Evolutionary conservation across 371 early-diverging fungal genomes (phyloP), one percentile per base, ranked within the genome.

Genomic region (Fennellomyces sp.): DNA sequence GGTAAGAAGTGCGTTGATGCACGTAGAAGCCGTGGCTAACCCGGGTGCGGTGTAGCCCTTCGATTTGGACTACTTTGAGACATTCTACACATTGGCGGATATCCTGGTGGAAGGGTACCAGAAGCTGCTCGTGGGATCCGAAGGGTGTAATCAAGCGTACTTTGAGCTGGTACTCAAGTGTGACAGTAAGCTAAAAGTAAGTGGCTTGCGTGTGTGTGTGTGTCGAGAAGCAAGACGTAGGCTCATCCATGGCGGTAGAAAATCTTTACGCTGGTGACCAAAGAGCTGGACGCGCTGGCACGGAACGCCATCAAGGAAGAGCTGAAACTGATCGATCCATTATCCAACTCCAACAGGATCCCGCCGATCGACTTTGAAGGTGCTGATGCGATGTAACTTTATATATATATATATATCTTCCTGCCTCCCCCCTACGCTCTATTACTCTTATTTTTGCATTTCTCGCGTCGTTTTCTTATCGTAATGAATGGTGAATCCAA

Each of bases 161-260:
- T 78, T 76, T 65, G 83, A 83, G 67, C 71, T 74, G 76, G 83
- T 81, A 47, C 68, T 81, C 61, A 83, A 83, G 65, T 76, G 80
- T 57, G 83, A 83, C 72, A 68, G 69, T 13, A 83, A 78, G 54
- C 66, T 83, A 48, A 83, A 83, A 76, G 81, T 76, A 67, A 42
- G 21, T 5, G 0, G 25, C 12, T 23, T 3, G 21, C 12, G 17
- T n/a, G 12, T 15, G 26, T 6, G 31, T 5, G 52, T 5, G 28
- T 17, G 27, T 2, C n/a, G 7, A 29, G 21, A 21, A 35, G 15
- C 8, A 27, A 47, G n/a, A 27, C 25, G 2, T 17, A 27, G 31
- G 51, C 5, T n/a, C 5, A n/a, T 15, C 11, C 21, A 13, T 12
- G 30, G 19, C 3, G 8, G 30, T 61, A 83, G 81, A 83, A 81